Base-by-base conservation (phyloP, 2,329 filamentous ascomycete species). In the Hysterium pulicare region DNA sequence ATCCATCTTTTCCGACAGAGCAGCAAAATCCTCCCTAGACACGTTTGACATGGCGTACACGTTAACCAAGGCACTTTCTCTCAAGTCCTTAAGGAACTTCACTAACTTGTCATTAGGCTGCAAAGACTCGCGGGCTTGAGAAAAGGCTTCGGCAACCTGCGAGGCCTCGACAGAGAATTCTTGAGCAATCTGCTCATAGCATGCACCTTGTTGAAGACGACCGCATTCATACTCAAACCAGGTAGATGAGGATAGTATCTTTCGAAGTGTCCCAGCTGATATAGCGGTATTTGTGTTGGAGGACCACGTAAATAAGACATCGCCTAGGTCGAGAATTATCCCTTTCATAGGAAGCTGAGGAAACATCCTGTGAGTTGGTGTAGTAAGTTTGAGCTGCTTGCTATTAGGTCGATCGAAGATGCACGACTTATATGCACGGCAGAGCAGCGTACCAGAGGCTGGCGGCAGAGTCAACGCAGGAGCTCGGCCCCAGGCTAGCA, bases 21-120 rank as follows among this genome's bases (percentile, higher is more conserved):
- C 47, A 1, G 45, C 48, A 37, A 53, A 57, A 40, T 66, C 61
- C 17, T 56, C 54, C 40, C 48, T 47, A 4, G 56, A 50, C 26
- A 64, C 45, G 47, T 66, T 67, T 15, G 55, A 64, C 59, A 65
- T 67, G 20, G 58, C 61, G 41, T 57, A 59, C 9, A 66, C 42
- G 19, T 55, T 46, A 20, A 61, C 24, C 8, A 19, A 16, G 10
- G 41, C 44, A 15, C 52, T 42, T 13, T 33, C 32, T 30, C 51
- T 51, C 22, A 58, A 37, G 10, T 41, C 42, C 30, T 33, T 48
- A 28, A 66, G 26, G 15, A 56, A 48, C 2, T 41, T 38, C 3
- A 62, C 28, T 6, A 65, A 45, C 3, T 41, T 28, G 7, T 50
- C 10, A 22, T 67, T 47, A 10, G 54, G 51, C 13, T 49, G 49